Evolutionary conservation across 345 rosid genomes (phyloP).

Genomic region (Populus nigra): DNA sequence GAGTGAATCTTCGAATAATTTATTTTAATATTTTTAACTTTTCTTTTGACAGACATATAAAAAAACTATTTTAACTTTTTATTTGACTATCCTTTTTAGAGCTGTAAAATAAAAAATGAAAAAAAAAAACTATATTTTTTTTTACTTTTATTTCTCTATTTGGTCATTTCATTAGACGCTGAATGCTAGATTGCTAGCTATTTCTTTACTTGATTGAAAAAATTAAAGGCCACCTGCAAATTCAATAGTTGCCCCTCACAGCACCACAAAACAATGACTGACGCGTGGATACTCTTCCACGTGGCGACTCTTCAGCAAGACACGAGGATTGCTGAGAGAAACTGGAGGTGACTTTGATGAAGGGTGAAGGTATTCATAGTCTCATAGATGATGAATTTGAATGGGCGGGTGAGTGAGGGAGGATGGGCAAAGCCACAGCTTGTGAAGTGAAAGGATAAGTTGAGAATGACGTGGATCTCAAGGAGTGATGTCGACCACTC

Average conservation of each 20-base stretch:
- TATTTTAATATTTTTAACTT: too few relatives aligned
- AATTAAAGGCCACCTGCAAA: not conserved
- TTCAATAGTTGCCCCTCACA: not conserved
- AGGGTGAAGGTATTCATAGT: not conserved
- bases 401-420: not conserved
- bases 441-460: slow-evolving; percentile 19
- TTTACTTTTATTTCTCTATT: too few relatives aligned
- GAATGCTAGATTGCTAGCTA: too few relatives aligned
- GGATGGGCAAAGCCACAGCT: not conserved
- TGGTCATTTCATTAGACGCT: too few relatives aligned
- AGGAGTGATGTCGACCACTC: slow-evolving; percentile 43
- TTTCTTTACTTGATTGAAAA: not conserved
- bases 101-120: too few relatives aligned
- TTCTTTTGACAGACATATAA: too few relatives aligned
- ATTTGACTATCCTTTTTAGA: too few relatives aligned
- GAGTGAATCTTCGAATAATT: too few relatives aligned
- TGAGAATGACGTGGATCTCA: slow-evolving; percentile 47
- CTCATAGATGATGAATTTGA: too few relatives aligned
- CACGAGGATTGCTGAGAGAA: not conserved
- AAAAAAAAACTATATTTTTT: too few relatives aligned
- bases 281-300: not conserved
- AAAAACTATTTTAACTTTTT: too few relatives aligned
- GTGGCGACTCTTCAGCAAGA: not conserved
- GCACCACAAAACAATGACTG: not conserved
- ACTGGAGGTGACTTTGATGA: not conserved